Conservation (phyloP, 441 rosid species). For the Brassica balearica region DNA sequence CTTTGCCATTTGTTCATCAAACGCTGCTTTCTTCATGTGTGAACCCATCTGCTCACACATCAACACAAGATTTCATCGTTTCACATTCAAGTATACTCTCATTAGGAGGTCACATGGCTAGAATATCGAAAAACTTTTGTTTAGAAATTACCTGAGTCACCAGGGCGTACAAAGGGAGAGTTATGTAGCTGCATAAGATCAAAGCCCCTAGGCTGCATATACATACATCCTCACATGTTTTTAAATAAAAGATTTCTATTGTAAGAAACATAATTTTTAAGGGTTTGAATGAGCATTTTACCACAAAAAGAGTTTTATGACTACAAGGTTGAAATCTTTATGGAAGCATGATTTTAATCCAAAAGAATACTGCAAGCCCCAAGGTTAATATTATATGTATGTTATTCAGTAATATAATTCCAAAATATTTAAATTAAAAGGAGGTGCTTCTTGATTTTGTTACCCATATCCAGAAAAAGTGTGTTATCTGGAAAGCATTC, state of each 20-base stretch:
- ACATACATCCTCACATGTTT: background rate
- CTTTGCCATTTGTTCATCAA: slow-evolving; percentile 57
- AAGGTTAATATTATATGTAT: background rate
- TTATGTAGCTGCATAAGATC: slow-evolving; percentile 80
- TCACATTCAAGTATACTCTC: background rate
- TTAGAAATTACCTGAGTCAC: slow-evolving; percentile 67
- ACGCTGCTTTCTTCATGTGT: slow-evolving; percentile 66
- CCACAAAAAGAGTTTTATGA: slow-evolving; percentile 60
- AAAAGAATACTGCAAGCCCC: slow-evolving; percentile 59
- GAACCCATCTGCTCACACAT: slow-evolving; percentile 63
- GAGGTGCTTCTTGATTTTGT: background rate
- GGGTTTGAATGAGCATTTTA: slow-evolving; percentile 18
- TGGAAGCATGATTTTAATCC: slow-evolving; percentile 82
- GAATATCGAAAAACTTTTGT: background rate
- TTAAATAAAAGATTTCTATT: background rate
- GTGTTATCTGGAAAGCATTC: slow-evolving; percentile 85
- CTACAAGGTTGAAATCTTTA: slow-evolving; percentile 51
- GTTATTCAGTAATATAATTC: background rate
- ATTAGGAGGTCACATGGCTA: background rate
- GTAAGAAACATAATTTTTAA: slow-evolving; percentile 13
- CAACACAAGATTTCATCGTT: slow-evolving; percentile 1
- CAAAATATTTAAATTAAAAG: background rate
- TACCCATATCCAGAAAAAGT: slow-evolving; percentile 90
- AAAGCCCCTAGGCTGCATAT: slow-evolving; percentile 51
- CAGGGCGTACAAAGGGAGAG: slow-evolving; percentile 84